Percentiles rank a stretch among this genome's conserved stretches.
phyloP scores from a whole-genome alignment of 1,284 basidiomycete species.

The Heterobasidion annosum region DNA sequence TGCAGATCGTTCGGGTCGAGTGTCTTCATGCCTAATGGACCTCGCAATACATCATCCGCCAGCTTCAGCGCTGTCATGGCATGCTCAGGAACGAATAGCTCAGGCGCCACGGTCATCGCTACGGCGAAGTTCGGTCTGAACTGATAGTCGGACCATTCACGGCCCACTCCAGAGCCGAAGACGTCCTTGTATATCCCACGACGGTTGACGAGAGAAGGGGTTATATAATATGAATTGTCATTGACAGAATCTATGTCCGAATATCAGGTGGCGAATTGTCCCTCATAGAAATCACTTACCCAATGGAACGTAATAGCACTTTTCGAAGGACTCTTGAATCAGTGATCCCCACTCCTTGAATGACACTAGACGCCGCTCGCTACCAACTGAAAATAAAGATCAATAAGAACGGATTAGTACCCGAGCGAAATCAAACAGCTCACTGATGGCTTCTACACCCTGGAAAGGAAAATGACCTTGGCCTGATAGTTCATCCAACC shows the following conservation, averaged over 20 bases:
- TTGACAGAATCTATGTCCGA: constrained; percentile 49
- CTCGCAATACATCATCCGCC: constrained; percentile 69
- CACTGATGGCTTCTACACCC: constrained; percentile 77
- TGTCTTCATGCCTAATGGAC: constrained; percentile 91
- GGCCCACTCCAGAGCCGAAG: constrained; percentile 76
- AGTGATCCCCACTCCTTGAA: constrained; percentile 89
- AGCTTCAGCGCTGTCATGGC: constrained; percentile 73
- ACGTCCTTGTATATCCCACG: constrained; percentile 99
- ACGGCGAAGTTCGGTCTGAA: constrained; percentile 89
- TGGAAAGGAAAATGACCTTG: constrained; percentile 81
- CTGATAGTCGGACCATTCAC: constrained; percentile 97
- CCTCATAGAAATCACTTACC: constrained; percentile 32
- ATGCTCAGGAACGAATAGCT: constrained; percentile 80
- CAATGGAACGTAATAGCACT: constrained; percentile 83
- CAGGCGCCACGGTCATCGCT: constrained; percentile 95
- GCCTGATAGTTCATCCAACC: constrained; percentile 67
- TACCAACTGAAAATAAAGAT: constrained; percentile 46
- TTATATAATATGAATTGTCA: constrained; percentile 67
- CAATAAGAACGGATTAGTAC: neutral
- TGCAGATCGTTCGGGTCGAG: constrained; percentile 80
- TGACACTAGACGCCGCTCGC: constrained; percentile 65
- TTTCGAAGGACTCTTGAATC: constrained; percentile 84
- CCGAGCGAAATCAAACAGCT: constrained; percentile 23
- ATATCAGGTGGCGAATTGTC: neutral
- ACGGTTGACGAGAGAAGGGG: constrained; percentile 72